phyloP scores from a whole-genome alignment of 176 grass and related monocot species.

The Miscanthus lutarioriparius region DNA sequence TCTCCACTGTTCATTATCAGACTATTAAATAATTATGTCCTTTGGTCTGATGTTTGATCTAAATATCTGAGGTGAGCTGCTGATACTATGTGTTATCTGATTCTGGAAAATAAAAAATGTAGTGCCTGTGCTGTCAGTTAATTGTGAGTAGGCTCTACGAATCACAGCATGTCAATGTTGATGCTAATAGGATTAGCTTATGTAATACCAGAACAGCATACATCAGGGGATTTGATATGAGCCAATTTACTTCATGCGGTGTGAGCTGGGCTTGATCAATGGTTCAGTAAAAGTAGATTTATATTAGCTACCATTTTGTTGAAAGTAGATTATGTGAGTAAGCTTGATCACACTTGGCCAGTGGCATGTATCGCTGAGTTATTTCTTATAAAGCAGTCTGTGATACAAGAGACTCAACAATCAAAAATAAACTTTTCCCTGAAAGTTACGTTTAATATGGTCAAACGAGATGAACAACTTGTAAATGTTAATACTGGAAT shows the following conservation, averaged over 20 bases:
- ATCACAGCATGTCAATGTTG: not conserved
- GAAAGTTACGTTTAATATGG: not conserved
- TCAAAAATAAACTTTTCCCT: not conserved
- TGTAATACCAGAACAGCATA: not conserved
- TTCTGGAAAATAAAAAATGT: not conserved
- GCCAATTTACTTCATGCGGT: conserved; percentile 6
- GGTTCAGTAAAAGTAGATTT: conserved; percentile 4
- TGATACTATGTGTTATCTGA: not conserved
- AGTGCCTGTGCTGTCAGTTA: not conserved
- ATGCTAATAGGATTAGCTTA: conserved; percentile 12
- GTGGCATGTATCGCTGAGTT: conserved; percentile 9
- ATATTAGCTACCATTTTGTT: conserved; percentile 15
- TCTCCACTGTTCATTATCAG: not conserved
- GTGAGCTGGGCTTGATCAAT: not conserved
- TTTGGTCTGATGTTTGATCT: not conserved
- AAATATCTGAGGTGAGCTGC: not conserved
- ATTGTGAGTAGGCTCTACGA: not conserved
- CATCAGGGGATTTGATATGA: not conserved
- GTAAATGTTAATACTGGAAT: conserved; percentile 3
- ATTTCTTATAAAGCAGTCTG: not conserved
- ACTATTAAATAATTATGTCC: conserved; percentile 9
- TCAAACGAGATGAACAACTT: conserved; percentile 16
- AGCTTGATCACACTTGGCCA: not conserved
- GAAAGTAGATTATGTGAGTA: not conserved
- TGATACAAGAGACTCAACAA: not conserved